Evolutionary conservation across 345 rosid species (phyloP).

Genomic region (Acer yangbiense): DNA sequence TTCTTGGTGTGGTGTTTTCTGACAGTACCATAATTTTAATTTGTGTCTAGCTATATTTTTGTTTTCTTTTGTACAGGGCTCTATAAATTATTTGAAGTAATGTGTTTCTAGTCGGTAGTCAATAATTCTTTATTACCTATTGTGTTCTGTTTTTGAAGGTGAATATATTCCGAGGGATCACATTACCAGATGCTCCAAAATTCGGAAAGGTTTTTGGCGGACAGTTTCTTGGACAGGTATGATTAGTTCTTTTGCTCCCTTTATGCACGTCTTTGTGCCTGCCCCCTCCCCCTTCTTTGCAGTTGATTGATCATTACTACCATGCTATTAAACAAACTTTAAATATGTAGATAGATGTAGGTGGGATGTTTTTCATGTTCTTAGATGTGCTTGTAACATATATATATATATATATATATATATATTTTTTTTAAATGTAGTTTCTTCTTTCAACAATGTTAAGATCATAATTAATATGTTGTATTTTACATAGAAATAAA

Average conservation of each 20-base stretch:
- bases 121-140: background rate
- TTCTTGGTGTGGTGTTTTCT: slow-evolving; percentile 8
- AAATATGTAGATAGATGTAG: background rate
- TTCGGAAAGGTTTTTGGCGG: slow-evolving; percentile 98
- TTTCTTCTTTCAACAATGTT: background rate
- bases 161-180: slow-evolving; percentile 81
- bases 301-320: background rate
- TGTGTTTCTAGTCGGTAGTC: background rate
- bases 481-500: background rate
- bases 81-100: background rate
- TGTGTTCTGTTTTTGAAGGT: slow-evolving; percentile 48
- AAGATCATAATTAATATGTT: slow-evolving; percentile 2
- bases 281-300: background rate
- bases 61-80: background rate
- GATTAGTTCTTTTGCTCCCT: slow-evolving; percentile 7
- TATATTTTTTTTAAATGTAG: background rate
- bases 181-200: slow-evolving; percentile 84
- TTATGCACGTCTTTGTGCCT: background rate
- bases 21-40: background rate
- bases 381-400: background rate
- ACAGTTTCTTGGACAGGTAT: slow-evolving; percentile 91
- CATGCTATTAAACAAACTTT: background rate
- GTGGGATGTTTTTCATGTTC: background rate
- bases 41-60: background rate
- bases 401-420: too few relatives aligned